These are phyloP conservation scores for Bipolaris gigantea DNA, from an alignment of 2,329 filamentous ascomycete genomes.

Conservation along the genomic window DNA sequence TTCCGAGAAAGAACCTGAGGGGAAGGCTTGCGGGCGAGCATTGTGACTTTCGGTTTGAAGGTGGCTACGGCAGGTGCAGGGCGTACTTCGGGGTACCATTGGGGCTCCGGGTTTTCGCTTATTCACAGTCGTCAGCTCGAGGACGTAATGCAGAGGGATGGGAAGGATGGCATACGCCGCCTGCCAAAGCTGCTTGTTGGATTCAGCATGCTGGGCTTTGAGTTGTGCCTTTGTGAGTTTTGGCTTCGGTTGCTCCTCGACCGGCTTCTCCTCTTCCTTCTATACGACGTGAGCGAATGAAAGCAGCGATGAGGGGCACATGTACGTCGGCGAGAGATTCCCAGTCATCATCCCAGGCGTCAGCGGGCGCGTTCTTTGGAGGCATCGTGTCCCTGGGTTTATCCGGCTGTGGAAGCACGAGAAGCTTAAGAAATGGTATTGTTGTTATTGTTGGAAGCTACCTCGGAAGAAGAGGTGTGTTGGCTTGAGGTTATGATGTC, in stretches of 20 bases:
- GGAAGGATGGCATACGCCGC: constrained; percentile 66
- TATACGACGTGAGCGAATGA: constrained; percentile 27
- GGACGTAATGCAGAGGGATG: background rate
- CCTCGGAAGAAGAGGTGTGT: background rate
- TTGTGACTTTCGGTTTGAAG: constrained; percentile 80
- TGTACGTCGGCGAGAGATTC: constrained; percentile 73
- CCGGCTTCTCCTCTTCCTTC: constrained; percentile 46
- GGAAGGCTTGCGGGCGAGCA: constrained; percentile 80
- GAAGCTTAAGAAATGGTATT: background rate
- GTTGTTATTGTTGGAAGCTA: background rate
- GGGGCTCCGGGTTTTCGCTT: constrained; percentile 73
- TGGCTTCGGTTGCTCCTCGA: constrained; percentile 40
- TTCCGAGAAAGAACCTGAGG: constrained; percentile 63
- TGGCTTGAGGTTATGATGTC: constrained; percentile 6
- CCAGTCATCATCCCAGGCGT: constrained; percentile 93
- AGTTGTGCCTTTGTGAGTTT: constrained; percentile 75
- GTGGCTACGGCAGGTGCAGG: constrained; percentile 66
- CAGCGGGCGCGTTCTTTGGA: constrained; percentile 48
- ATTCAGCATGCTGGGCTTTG: constrained; percentile 76
- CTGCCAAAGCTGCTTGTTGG: constrained; percentile 85
- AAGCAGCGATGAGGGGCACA: constrained; percentile 4
- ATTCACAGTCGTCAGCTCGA: constrained; percentile 19
- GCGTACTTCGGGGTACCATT: constrained; percentile 72
- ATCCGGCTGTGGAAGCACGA: background rate
- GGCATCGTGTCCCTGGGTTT: constrained; percentile 43